A percentile compares a stretch with the other conserved stretches of the same genome.
Evolutionary conservation across 345 rosid species (phyloP).

Genomic region (Lepidium aucheri): DNA sequence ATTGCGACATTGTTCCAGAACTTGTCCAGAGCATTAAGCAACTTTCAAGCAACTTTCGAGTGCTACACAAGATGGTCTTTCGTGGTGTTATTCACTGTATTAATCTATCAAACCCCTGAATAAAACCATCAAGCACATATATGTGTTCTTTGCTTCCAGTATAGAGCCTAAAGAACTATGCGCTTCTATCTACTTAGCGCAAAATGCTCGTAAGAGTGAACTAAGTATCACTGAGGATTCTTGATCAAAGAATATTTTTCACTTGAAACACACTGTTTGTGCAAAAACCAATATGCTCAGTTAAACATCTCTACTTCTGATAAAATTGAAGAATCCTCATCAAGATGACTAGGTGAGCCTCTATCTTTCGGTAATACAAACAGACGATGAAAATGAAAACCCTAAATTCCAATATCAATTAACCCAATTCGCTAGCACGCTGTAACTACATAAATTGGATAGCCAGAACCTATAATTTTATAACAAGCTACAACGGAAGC

Average conservation of each 20-base stretch:
- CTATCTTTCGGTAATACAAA: background rate
- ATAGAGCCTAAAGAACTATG: background rate
- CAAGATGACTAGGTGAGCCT: background rate
- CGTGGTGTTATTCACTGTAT: background rate
- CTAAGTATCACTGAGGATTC: background rate
- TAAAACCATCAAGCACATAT: background rate
- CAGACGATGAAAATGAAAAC: background rate
- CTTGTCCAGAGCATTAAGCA: background rate
- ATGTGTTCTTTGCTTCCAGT: background rate
- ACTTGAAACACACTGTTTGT: background rate
- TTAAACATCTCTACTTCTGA: background rate
- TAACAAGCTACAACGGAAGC: background rate
- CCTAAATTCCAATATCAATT: constrained; percentile 1
- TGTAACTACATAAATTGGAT: background rate
- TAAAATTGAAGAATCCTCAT: background rate
- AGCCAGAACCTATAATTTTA: background rate
- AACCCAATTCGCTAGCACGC: background rate
- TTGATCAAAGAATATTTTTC: background rate
- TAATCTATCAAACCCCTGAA: background rate
- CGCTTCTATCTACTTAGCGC: background rate
- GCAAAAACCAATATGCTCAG: background rate
- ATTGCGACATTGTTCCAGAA: background rate
- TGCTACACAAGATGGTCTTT: background rate
- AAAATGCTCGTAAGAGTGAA: background rate
- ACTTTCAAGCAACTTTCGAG: background rate